phyloP scores from a whole-genome alignment of 2,329 filamentous ascomycete species.

The Cryphonectria japonica region DNA sequence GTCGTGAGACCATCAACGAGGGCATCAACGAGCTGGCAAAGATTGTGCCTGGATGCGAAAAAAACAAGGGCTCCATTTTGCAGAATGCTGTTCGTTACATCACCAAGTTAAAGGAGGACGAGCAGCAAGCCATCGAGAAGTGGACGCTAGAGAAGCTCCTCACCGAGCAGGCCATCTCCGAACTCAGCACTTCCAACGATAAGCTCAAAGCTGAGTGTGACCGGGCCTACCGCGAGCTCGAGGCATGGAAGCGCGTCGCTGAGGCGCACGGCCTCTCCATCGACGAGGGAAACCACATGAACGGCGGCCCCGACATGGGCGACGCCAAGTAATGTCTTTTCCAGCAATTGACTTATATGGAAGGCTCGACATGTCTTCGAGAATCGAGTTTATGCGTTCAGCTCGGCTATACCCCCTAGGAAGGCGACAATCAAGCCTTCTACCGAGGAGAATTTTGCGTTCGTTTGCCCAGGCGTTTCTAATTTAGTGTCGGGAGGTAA shows the following conservation, averaged over 20 bases:
- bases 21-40: constrained; percentile 98
- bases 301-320: constrained; percentile 35
- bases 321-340: constrained; percentile 35
- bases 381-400: not conserved
- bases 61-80: constrained; percentile 97
- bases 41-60: constrained; percentile 96
- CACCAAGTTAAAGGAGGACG: constrained; percentile 90
- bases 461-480: not conserved
- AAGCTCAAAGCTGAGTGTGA: constrained; percentile 83
- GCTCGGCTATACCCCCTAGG: not conserved
- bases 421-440: not conserved
- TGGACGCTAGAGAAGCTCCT: constrained; percentile 90
- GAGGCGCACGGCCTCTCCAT: constrained; percentile 58
- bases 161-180: constrained; percentile 85
- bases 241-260: constrained; percentile 75
- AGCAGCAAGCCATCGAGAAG: constrained; percentile 91
- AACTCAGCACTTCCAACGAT: constrained; percentile 85
- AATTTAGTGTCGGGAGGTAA: not conserved
- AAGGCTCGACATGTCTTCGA: not conserved
- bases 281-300: constrained; percentile 37
- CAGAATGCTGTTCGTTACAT: constrained; percentile 95
- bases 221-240: constrained; percentile 75
- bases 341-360: not conserved
- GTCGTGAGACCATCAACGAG: constrained; percentile 97
- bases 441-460: not conserved